Base-by-base conservation (phyloP, 768 basidiomycete genomes). In the Pisolithus microcarpus region DNA sequence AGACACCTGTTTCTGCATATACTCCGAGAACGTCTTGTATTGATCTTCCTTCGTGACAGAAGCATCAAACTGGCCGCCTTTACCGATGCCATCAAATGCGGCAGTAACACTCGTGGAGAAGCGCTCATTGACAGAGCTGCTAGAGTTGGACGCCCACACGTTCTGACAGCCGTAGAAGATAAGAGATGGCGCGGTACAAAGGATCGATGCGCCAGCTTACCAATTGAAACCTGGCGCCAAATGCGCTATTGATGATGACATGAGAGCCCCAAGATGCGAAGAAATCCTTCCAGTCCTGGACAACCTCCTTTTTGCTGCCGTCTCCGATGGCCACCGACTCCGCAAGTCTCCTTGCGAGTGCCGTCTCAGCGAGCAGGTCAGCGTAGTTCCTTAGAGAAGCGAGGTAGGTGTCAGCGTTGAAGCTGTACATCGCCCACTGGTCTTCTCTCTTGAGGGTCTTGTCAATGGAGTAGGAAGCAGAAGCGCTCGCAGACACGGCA, bases 361-460 rank as follows among this genome's bases (percentile, higher is more conserved):
- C 38, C 13, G 38, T 16, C 18, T 38, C 38, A 18, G 21, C 15
- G 2, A 37, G 30, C 24, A 54, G 40, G 16, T 45, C 44, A 28
- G 45, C 40, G n/a, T 57, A 58, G 23, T 58, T 28, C 42, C 43
- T 46, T 26, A 58, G 16, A 15, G 43, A 44, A 30, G 56, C 56
- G 3, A 50, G 42, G 45, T 57, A 57, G 2, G 43, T 46, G 30
- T 53, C 47, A 2, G 55, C 38, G 37, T 56, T 58, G 48, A 56
- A 58, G 13, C 56, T 52, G 48, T 58, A 58, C 51, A 57, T 46
- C n/a, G 56, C 56, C 34, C 38, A 57, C 40, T 58, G 56, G 15
- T 49, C 46, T 43, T 58, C 52, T 26, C 56, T 45, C 31, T 43
- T 49, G 45, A 46, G 48, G 1, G 54, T 46, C 45, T 56, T 56